Percentiles rank a stretch among this genome's conserved stretches.
Evolutionary conservation across 2,329 filamentous ascomycete species (phyloP).

Genomic region (Coniochaeta sp.): DNA sequence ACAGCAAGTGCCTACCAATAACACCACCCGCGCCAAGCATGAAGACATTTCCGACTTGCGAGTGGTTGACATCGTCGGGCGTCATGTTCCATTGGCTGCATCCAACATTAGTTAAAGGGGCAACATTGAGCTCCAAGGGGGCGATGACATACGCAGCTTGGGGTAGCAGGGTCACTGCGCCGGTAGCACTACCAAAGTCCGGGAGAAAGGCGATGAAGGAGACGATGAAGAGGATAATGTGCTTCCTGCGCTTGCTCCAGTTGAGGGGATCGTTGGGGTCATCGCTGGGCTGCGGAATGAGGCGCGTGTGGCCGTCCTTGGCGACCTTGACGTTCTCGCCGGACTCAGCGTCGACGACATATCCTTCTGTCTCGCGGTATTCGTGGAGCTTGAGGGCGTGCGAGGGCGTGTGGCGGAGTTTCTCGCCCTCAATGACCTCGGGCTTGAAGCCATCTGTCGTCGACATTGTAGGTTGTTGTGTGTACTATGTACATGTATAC

Average conservation of each 20-base stretch:
- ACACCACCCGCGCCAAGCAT: conserved; percentile 37
- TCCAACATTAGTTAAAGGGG: not conserved
- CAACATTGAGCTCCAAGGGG: not conserved
- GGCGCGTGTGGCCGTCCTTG: conserved; percentile 33
- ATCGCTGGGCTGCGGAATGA: conserved; percentile 46
- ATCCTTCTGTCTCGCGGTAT: conserved; percentile 26
- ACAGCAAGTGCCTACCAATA: conserved; percentile 19
- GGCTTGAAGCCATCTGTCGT: not conserved
- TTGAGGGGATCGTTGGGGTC: conserved; percentile 46
- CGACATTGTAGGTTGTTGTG: not conserved
- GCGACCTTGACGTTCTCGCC: conserved; percentile 25
- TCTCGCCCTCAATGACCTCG: not conserved
- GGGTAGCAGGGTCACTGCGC: conserved; percentile 32
- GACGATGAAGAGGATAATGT: conserved; percentile 39
- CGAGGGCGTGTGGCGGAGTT: not conserved
- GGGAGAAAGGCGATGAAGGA: conserved; percentile 36
- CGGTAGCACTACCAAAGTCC: conserved; percentile 40
- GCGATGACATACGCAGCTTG: conserved; percentile 28
- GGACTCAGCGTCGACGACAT: conserved; percentile 27
- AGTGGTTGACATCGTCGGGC: conserved; percentile 41
- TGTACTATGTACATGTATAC: not conserved
- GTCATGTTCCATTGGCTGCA: conserved; percentile 37
- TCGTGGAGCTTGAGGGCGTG: conserved; percentile 21
- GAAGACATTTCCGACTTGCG: conserved; percentile 44
- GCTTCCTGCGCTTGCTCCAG: conserved; percentile 42